phyloP scores from a whole-genome alignment of 805 yeast species.

The Komagataella kurtzmanii region DNA sequence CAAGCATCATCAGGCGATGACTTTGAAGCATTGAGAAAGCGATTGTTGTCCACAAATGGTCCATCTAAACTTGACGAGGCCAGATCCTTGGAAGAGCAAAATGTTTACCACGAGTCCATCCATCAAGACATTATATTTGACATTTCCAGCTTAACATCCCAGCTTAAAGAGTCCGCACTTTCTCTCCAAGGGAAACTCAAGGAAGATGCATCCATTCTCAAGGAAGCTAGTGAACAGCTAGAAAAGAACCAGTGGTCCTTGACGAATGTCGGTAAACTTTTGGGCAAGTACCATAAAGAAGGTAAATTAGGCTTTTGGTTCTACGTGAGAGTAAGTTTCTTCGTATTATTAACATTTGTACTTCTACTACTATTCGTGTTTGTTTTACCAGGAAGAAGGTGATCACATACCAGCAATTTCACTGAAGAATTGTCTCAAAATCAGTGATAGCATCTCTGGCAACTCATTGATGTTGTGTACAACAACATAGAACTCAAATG shows the following conservation, averaged over 20 bases:
- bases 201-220: constrained; percentile 18
- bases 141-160: constrained; percentile 16
- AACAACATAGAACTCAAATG: constrained; percentile 93
- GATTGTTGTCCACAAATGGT: constrained; percentile 12
- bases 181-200: constrained; percentile 18
- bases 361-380: constrained; percentile 5
- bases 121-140: constrained; percentile 19
- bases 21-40: constrained; percentile 10
- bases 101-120: constrained; percentile 16
- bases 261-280: constrained; percentile 12
- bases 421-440: constrained; percentile 83
- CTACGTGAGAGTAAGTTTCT: constrained; percentile 13
- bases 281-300: constrained; percentile 16
- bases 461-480: constrained; percentile 80
- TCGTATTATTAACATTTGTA: constrained; percentile 12
- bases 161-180: constrained; percentile 16
- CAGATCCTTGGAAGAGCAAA: constrained; percentile 11
- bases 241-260: constrained; percentile 16
- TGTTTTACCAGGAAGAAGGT: constrained; percentile 4
- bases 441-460: constrained; percentile 82
- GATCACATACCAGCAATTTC: constrained; percentile 32
- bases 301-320: constrained; percentile 19
- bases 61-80: constrained; percentile 15
- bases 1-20: not conserved
- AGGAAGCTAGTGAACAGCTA: constrained; percentile 18